A percentile compares a stretch with the other conserved stretches of the same genome.
Conservation (phyloP, 129 eudicot species). For the Flaveria sonorensis region DNA sequence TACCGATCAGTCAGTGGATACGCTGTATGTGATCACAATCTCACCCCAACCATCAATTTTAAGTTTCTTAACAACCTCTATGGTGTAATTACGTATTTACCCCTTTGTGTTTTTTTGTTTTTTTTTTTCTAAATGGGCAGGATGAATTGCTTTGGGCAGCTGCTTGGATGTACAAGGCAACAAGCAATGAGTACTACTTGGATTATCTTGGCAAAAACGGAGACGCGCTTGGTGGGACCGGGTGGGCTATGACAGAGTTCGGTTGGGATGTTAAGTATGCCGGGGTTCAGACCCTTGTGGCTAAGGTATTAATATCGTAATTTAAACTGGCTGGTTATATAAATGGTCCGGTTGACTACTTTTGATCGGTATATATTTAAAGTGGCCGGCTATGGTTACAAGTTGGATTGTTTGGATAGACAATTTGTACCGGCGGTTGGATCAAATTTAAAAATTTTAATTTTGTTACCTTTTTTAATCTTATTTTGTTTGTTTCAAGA, state of each 20-base stretch:
- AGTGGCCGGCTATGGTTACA: neutral
- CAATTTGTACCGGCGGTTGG: too few relatives aligned
- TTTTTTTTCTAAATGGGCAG: constrained; percentile 18
- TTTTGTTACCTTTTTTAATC: too few relatives aligned
- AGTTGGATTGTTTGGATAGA: too few relatives aligned
- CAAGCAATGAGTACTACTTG: constrained; percentile 71
- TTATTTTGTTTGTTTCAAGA: too few relatives aligned
- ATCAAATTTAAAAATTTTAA: too few relatives aligned
- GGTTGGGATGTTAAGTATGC: constrained; percentile 99
- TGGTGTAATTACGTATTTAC: constrained; percentile 16
- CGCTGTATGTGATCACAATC: constrained; percentile 39
- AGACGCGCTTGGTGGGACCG: constrained; percentile 90
- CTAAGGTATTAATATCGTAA: constrained; percentile 49
- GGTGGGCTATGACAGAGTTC: constrained; percentile 95
- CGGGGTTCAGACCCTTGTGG: constrained; percentile 90
- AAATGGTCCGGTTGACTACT: neutral
- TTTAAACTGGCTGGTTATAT: too few relatives aligned
- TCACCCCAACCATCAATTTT: constrained; percentile 28
- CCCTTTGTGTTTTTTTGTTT: constrained; percentile 7
- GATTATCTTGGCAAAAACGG: constrained; percentile 78
- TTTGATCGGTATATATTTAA: neutral
- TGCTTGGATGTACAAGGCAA: constrained; percentile 88
- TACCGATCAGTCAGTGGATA: constrained; percentile 82
- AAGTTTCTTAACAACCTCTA: neutral
- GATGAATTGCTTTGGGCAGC: constrained; percentile 92